phyloP scores from a whole-genome alignment of 805 yeast genomes.

The Saturnispora zaruensis region DNA sequence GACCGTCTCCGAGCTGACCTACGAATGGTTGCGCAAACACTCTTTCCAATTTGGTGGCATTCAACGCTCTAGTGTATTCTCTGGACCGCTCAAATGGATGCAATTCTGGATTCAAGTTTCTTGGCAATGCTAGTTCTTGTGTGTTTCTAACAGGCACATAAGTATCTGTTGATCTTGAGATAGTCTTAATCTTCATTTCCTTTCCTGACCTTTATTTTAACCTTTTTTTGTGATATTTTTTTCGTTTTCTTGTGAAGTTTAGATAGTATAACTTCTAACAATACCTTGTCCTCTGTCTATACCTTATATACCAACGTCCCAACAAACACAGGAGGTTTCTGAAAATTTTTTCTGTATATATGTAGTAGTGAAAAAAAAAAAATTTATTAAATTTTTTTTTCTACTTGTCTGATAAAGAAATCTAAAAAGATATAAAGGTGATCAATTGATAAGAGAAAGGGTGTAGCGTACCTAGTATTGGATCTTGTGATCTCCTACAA shows the following conservation, averaged over 20 bases:
- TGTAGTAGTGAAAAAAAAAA: not conserved
- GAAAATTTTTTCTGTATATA: not conserved
- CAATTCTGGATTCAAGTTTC: conserved; percentile 86
- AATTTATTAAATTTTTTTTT: not conserved
- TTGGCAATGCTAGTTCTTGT: conserved; percentile 77
- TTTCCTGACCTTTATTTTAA: not conserved
- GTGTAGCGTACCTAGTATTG: conserved; percentile 8
- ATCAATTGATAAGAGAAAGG: conserved; percentile 1
- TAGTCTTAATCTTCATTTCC: conserved; percentile 74
- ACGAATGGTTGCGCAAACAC: conserved; percentile 97
- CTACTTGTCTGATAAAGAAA: not conserved
- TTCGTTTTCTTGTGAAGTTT: not conserved
- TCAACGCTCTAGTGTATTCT: conserved; percentile 89
- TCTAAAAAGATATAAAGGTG: not conserved
- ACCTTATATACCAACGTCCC: not conserved
- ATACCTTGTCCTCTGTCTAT: not conserved
- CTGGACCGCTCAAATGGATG: conserved; percentile 97
- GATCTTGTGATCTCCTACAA: conserved; percentile 21
- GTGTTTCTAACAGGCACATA: conserved; percentile 89
- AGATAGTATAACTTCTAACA: not conserved
- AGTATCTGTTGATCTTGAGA: conserved; percentile 80
- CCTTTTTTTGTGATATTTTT: not conserved
- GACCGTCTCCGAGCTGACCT: conserved; percentile 92
- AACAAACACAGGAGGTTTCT: not conserved
- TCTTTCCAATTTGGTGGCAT: conserved; percentile 90